Base-by-base conservation (phyloP, 176 grass and related monocot genomes). In the Triticum turgidum region DNA sequence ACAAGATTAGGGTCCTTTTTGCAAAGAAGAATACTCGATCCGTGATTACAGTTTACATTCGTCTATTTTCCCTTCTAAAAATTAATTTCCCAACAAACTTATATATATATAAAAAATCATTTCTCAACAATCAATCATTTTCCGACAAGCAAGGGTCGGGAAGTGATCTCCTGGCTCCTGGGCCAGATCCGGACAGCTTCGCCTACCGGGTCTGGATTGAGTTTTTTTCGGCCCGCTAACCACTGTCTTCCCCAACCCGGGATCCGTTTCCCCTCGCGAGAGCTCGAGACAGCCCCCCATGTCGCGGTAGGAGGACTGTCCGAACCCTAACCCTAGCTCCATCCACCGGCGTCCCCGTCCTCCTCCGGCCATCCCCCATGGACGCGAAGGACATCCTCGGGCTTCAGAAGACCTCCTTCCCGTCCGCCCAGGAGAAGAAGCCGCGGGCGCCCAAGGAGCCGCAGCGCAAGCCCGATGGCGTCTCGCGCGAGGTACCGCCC, bases 301-400 rank as follows among this genome's bases (percentile, higher is more conserved):
- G 84, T 66, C 84, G 81, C 59, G 8, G 76, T 65, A 49, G 49
- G 21, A 39, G 9, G 84, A 76, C 11, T 35, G 17, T 45, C 29
- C 17, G 8, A 77, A 73, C 70, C 89, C 91, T 86, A 93, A 90
- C 84, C 89, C 88, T 92, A 83, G 69, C 58, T 78, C 51, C 0
- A 54, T 18, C 65, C 79, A 39, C 63, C 69, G 21, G 12, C 77
- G 41, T 38, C 24, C 51, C 2, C 22, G 22, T 45, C 25, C 51
- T 5, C n/a, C 78, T 83, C 77, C 24, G 15, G 65, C 21, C 17
- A 33, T 77, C 73, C 73, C 14, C 45, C 86, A 98, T 98, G 97
- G 97, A 98, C 80, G 97, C 97, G 47, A 98, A 98, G 85, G 97
- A 98, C 61, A 98, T 98, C 30, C 92, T 98, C 39, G 97, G 97